phyloP scores from a whole-genome alignment of 176 grass and related monocot genomes.

The Bonia amplexicaulis region DNA sequence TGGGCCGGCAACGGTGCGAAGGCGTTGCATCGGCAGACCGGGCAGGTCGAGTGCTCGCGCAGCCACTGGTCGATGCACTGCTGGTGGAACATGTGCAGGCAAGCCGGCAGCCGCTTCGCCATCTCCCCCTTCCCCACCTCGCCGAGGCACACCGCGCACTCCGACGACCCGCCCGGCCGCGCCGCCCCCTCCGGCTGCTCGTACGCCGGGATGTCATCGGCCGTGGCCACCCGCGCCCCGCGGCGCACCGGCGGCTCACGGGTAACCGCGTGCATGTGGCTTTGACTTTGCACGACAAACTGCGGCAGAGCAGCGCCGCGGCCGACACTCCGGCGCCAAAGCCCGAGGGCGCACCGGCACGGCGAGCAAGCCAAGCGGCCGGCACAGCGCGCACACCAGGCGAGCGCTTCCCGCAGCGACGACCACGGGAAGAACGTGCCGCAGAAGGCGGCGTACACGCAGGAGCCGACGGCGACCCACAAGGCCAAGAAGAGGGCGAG shows the following conservation, averaged over 20 bases:
- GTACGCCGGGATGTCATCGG: constrained; percentile 26
- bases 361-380: not conserved
- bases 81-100: constrained; percentile 31
- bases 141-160: constrained; percentile 39
- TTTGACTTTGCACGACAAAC: not conserved
- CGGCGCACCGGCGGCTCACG: constrained; percentile 23
- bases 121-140: constrained; percentile 29
- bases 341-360: not conserved
- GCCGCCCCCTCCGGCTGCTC: not conserved
- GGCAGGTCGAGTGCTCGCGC: not conserved
- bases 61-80: constrained; percentile 21
- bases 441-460: not conserved
- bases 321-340: not conserved
- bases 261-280: not conserved
- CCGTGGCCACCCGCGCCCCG: not conserved
- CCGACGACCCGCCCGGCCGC: not conserved
- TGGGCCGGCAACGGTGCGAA: not conserved
- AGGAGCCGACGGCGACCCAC: not conserved
- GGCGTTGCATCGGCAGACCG: constrained; percentile 10
- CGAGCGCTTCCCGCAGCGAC: not conserved
- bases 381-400: not conserved
- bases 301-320: not conserved
- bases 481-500: not conserved
- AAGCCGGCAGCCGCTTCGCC: constrained; percentile 35
- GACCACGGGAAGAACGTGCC: constrained; percentile 4